Evolutionary conservation across 2,329 filamentous ascomycete genomes (phyloP).

Genomic region (Lizonia empirigonia): DNA sequence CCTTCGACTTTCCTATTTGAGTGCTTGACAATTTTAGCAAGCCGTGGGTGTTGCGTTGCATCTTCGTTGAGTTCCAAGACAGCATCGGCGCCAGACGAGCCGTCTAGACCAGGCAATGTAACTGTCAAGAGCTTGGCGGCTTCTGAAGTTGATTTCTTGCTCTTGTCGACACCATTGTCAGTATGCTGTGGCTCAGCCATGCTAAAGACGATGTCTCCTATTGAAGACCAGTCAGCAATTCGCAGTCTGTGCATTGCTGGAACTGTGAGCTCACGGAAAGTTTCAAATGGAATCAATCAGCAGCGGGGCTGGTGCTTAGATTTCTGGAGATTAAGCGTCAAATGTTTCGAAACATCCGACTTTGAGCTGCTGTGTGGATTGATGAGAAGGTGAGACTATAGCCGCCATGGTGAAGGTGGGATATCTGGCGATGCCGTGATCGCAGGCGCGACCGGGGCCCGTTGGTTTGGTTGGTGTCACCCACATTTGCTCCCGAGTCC

Average conservation of each 20-base stretch:
- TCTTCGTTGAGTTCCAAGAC: constrained; percentile 23
- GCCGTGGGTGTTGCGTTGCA: constrained; percentile 20
- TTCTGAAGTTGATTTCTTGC: background rate
- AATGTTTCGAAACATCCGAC: background rate
- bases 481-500: constrained; percentile 13
- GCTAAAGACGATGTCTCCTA: background rate
- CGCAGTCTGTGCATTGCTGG: background rate
- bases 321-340: background rate
- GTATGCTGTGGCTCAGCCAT: constrained; percentile 14
- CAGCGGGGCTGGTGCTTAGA: background rate
- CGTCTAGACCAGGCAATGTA: constrained; percentile 11
- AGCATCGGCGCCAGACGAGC: constrained; percentile 9
- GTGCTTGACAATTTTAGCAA: constrained; percentile 28
- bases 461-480: constrained; percentile 1
- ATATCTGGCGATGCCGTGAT: constrained; percentile 10
- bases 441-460: constrained; percentile 6
- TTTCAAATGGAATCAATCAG: background rate
- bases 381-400: background rate
- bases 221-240: background rate
- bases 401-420: constrained; percentile 5
- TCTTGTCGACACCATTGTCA: background rate
- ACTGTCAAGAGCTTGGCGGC: constrained; percentile 12
- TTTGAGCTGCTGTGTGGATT: background rate
- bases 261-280: background rate
- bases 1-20: background rate